Percentiles rank a stretch among this genome's conserved stretches.
These are phyloP conservation scores for Leptodontidium sp. DNA, from an alignment of 2,329 filamentous ascomycete genomes.

Conservation along the genomic window DNA sequence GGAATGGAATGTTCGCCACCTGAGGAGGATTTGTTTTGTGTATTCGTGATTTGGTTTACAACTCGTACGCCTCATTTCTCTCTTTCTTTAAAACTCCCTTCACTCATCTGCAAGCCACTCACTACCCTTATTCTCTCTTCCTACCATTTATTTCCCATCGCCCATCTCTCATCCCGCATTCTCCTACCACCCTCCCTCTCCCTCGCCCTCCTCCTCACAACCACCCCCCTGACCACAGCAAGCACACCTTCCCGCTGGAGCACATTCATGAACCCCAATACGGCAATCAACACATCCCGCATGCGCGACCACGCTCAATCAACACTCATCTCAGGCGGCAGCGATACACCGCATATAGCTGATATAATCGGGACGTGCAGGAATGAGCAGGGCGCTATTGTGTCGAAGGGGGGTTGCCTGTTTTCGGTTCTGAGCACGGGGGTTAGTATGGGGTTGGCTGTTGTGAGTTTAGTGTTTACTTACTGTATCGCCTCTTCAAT, in stretches of 20 bases:
- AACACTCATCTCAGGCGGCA: neutral
- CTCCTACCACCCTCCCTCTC: neutral
- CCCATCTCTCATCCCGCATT: neutral
- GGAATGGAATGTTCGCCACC: too few species aligned
- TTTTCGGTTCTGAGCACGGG: conserved; percentile 5
- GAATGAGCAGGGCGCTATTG: conserved; percentile 19
- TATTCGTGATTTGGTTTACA: neutral
- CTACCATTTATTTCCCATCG: neutral
- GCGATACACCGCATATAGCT: conserved; percentile 1
- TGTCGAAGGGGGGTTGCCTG: conserved; percentile 9
- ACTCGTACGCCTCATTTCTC: neutral
- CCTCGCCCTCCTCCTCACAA: neutral
- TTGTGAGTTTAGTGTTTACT: conserved; percentile 14
- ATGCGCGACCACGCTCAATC: conserved; percentile 15
- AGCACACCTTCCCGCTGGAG: neutral
- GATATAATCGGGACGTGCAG: conserved; percentile 24
- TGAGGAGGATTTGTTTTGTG: too few species aligned
- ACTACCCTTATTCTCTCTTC: neutral
- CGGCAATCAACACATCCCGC: neutral
- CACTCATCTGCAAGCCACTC: neutral
- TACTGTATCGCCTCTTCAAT: neutral
- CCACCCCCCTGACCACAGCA: neutral
- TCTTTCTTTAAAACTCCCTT: neutral
- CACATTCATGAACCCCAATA: neutral
- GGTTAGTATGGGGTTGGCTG: conserved; percentile 15